These are phyloP conservation scores for Aureobasidium pullulans DNA, from an alignment of 2,329 filamentous ascomycete species.

Conservation along the genomic window DNA sequence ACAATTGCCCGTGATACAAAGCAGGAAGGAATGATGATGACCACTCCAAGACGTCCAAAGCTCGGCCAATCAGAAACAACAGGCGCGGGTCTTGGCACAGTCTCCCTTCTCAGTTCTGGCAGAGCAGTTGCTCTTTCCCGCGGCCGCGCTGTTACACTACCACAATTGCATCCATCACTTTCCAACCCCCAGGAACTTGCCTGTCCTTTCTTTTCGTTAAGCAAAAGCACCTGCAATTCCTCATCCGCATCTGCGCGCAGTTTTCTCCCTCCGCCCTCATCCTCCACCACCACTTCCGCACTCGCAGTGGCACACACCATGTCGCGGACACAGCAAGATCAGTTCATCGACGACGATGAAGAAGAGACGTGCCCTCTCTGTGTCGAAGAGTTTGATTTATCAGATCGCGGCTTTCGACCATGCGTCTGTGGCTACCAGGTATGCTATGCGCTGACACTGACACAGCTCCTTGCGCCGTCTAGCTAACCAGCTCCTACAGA, in stretches of 20 bases:
- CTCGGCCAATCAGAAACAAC: constrained; percentile 8
- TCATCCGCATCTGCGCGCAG: not conserved
- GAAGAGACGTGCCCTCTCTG: constrained; percentile 75
- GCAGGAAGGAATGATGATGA: not conserved
- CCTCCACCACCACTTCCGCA: constrained; percentile 19
- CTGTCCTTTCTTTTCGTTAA: constrained; percentile 11
- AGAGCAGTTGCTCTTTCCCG: constrained; percentile 12
- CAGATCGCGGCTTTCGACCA: constrained; percentile 91
- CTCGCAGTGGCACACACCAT: constrained; percentile 29
- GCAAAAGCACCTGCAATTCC: not conserved
- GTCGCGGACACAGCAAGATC: constrained; percentile 43
- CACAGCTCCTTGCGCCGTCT: not conserved
- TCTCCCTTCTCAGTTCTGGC: not conserved
- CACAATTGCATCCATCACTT: constrained; percentile 1
- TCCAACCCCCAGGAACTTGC: not conserved
- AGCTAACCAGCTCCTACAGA: constrained; percentile 45
- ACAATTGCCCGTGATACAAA: not conserved
- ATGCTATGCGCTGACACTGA: not conserved
- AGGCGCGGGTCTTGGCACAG: not conserved
- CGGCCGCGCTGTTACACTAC: constrained; percentile 13
- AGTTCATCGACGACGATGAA: constrained; percentile 48
- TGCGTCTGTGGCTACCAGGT: constrained; percentile 99
- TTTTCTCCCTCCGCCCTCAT: not conserved
- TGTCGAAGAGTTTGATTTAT: constrained; percentile 97
- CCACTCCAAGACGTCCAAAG: not conserved